A percentile compares a stretch with the other conserved stretches of the same genome.
phyloP scores from a whole-genome alignment of 2,329 filamentous ascomycete genomes.

The Parastagonospora avenae region DNA sequence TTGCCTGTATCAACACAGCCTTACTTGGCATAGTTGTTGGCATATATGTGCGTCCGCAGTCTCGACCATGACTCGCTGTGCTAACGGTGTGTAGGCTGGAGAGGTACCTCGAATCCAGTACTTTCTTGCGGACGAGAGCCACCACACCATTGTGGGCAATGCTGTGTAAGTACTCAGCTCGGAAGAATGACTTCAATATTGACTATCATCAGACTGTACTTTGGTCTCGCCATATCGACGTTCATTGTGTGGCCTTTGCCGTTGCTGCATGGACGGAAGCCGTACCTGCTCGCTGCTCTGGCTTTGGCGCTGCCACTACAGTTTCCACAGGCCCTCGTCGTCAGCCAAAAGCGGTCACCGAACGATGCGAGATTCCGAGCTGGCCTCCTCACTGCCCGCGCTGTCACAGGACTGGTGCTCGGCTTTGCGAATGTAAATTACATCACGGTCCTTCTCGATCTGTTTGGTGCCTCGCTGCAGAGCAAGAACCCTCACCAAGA shows the following conservation, averaged over 20 bases:
- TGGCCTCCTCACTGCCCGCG: slow-evolving; percentile 67
- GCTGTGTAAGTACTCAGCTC: slow-evolving; percentile 55
- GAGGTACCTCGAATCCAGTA: slow-evolving; percentile 81
- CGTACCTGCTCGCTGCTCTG: slow-evolving; percentile 73
- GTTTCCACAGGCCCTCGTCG: slow-evolving; percentile 74
- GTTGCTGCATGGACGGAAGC: slow-evolving; percentile 75
- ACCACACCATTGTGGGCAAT: slow-evolving; percentile 73
- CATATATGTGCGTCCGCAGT: slow-evolving; percentile 61
- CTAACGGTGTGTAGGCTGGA: slow-evolving; percentile 56
- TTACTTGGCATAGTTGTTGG: slow-evolving; percentile 73
- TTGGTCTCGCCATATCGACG: slow-evolving; percentile 72
- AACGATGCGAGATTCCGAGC: slow-evolving; percentile 62
- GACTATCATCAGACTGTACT: slow-evolving; percentile 58
- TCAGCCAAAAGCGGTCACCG: slow-evolving; percentile 63
- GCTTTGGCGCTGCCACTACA: slow-evolving; percentile 73
- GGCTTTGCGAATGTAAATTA: slow-evolving; percentile 82
- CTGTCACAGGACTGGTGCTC: slow-evolving; percentile 69
- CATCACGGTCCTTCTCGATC: slow-evolving; percentile 70
- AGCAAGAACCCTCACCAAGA: slow-evolving; percentile 75
- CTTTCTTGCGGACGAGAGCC: slow-evolving; percentile 70
- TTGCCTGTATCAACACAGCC: slow-evolving; percentile 75
- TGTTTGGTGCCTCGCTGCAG: slow-evolving; percentile 78
- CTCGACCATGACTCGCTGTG: background rate
- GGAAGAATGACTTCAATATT: background rate
- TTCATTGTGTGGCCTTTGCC: slow-evolving; percentile 76